Evolutionary conservation across 2,329 filamentous ascomycete species (phyloP).

Genomic region (Paraphaeosphaeria minitans): DNA sequence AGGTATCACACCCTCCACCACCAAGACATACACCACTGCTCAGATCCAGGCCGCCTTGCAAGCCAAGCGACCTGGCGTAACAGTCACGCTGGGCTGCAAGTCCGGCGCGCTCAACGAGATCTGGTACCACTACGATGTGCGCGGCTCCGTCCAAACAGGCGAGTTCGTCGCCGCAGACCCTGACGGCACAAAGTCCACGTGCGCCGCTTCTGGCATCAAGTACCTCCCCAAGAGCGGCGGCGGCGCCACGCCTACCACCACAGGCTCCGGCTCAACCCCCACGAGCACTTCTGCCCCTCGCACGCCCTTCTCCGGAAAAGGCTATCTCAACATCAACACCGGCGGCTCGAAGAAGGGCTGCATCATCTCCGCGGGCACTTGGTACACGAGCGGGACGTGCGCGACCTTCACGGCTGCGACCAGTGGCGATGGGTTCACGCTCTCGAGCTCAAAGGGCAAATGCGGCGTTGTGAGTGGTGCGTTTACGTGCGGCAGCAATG

Average conservation of each 20-base stretch:
- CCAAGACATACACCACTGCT: slow-evolving; percentile 62
- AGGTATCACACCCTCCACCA: slow-evolving; percentile 61
- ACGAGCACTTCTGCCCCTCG: slow-evolving; percentile 43
- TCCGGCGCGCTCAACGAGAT: slow-evolving; percentile 57
- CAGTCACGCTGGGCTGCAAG: slow-evolving; percentile 65
- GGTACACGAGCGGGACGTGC: slow-evolving; percentile 71
- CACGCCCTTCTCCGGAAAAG: slow-evolving; percentile 61
- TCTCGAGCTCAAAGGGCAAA: slow-evolving; percentile 43
- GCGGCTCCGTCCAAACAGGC: slow-evolving; percentile 64
- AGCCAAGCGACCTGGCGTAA: slow-evolving; percentile 57
- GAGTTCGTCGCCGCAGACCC: slow-evolving; percentile 63
- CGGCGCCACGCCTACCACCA: slow-evolving; percentile 36
- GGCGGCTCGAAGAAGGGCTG: slow-evolving; percentile 63
- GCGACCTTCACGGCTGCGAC: slow-evolving; percentile 65
- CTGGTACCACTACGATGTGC: slow-evolving; percentile 69
- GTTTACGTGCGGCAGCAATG: slow-evolving; percentile 61
- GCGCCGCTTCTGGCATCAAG: slow-evolving; percentile 66
- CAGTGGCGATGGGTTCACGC: slow-evolving; percentile 33
- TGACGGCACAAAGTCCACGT: slow-evolving; percentile 65
- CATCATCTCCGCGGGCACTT: slow-evolving; percentile 68
- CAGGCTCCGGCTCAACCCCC: slow-evolving; percentile 29
- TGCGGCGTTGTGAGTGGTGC: slow-evolving; percentile 62
- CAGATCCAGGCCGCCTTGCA: slow-evolving; percentile 65
- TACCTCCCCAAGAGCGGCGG: slow-evolving; percentile 64
- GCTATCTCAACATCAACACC: slow-evolving; percentile 63